Percentiles rank a stretch among this genome's conserved stretches.
Conservation (phyloP, 176 grass and related monocot genomes). For the Cenchrus fungigraminus region DNA sequence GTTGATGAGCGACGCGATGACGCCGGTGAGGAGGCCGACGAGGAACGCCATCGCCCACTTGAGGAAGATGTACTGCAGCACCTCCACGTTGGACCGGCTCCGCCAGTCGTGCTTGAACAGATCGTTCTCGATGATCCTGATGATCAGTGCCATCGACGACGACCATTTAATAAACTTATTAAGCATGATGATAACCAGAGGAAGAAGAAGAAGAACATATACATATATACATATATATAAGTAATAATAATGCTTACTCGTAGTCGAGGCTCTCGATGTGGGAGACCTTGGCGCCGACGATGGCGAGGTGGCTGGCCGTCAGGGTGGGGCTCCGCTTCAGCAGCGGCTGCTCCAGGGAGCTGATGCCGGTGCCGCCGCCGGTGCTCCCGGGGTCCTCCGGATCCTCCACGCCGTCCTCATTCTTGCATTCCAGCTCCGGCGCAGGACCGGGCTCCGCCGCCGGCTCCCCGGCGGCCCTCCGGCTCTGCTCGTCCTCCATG, state of each 20-base stretch:
- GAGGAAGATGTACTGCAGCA: constrained; percentile 86
- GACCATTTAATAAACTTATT: too few species aligned
- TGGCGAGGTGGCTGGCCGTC: constrained; percentile 76
- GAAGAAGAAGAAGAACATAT: not conserved
- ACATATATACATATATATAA: too few species aligned
- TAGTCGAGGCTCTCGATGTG: constrained; percentile 99
- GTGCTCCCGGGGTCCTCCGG: constrained; percentile 33
- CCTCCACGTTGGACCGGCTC: constrained; percentile 82
- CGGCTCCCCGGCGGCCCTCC: not conserved
- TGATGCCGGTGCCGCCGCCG: not conserved
- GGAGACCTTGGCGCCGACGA: constrained; percentile 93
- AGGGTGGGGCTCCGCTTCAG: constrained; percentile 70
- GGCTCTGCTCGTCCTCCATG: constrained; percentile 54
- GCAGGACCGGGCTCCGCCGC: not conserved
- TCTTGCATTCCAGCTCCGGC: constrained; percentile 25
- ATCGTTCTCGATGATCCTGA: constrained; percentile 88
- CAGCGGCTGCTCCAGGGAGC: constrained; percentile 66
- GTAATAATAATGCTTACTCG: constrained; percentile 55
- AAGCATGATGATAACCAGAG: not conserved
- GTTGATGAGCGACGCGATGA: constrained; percentile 88
- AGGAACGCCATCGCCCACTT: constrained; percentile 95
- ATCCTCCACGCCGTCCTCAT: not conserved
- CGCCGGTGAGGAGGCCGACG: constrained; percentile 84
- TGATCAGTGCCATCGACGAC: not conserved
- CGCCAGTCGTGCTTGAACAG: constrained; percentile 98